These are phyloP conservation scores for Camellia lanceoleosa DNA, from an alignment of 148 eudicot species.

Conservation along the genomic window DNA sequence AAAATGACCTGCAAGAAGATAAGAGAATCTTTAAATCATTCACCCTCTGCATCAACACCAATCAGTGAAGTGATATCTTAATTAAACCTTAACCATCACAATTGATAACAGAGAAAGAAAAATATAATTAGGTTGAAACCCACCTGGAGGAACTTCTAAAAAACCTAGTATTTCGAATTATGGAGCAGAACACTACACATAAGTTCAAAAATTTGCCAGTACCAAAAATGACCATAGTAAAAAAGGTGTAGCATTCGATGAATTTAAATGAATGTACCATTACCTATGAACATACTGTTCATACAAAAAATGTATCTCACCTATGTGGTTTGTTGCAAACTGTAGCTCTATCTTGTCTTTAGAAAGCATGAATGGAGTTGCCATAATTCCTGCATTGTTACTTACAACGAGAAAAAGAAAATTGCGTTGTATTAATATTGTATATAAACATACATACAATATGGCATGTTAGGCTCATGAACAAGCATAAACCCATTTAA, in stretches of 20 bases:
- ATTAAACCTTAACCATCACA: background rate
- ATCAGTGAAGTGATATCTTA: background rate
- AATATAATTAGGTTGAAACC: background rate
- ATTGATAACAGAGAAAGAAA: background rate
- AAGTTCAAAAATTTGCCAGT: background rate
- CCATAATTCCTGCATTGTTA: constrained; percentile 93
- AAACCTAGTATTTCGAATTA: background rate
- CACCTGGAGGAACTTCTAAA: background rate
- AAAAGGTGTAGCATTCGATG: background rate
- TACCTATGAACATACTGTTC: background rate
- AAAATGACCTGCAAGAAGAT: constrained; percentile 69
- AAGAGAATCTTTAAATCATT: background rate
- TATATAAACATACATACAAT: too few species aligned
- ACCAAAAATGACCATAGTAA: background rate
- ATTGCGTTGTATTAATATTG: background rate
- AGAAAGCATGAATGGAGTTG: constrained; percentile 80
- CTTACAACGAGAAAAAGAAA: constrained; percentile 30
- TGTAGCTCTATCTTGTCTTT: constrained; percentile 83
- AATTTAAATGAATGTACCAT: background rate
- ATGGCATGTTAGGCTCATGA: too few species aligned
- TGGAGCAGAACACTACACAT: background rate
- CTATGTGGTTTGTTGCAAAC: constrained; percentile 82
- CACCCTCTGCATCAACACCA: background rate
- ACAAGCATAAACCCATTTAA: too few species aligned
- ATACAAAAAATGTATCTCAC: constrained; percentile 28